phyloP scores from a whole-genome alignment of 164 flowering plant species.

The Cinnamomum chago region DNA sequence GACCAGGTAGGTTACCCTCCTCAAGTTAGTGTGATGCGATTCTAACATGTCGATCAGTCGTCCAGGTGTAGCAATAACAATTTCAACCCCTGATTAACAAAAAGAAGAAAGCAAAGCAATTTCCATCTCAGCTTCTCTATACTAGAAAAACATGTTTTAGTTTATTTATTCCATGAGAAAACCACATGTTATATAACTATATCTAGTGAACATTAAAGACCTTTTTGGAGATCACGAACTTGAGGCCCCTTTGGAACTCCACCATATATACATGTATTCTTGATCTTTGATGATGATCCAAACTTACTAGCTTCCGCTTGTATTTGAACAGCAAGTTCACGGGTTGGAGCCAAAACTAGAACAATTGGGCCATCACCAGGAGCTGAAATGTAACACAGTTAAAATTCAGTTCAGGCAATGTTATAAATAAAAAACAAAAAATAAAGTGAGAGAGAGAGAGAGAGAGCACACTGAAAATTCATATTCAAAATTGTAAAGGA shows the following conservation, averaged over 20 bases:
- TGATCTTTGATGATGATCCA: conserved; percentile 93
- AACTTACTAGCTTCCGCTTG: conserved; percentile 96
- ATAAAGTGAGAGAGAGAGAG: neutral
- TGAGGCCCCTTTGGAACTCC: conserved; percentile 99
- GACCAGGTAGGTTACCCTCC: conserved; percentile 97
- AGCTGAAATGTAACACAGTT: conserved; percentile 40
- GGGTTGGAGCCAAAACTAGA: conserved; percentile 95
- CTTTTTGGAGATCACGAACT: conserved; percentile 99
- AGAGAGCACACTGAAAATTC: too few species aligned
- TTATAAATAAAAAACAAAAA: neutral
- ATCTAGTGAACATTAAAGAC: conserved; percentile 32
- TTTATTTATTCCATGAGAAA: too few species aligned
- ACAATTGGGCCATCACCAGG: conserved; percentile 99
- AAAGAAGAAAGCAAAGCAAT: conserved; percentile 11
- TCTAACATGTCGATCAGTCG: conserved; percentile 99
- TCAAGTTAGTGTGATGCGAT: conserved; percentile 84
- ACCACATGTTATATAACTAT: conserved; percentile 7
- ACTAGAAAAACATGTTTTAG: conserved; percentile 12
- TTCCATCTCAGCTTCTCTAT: conserved; percentile 17
- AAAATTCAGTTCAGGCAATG: neutral
- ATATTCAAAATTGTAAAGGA: neutral
- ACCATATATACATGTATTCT: conserved; percentile 93
- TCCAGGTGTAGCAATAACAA: conserved; percentile 98
- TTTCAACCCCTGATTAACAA: conserved; percentile 76
- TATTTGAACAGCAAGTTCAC: conserved; percentile 99